phyloP scores from a whole-genome alignment of 164 flowering plant genomes.

The Piper betle region DNA sequence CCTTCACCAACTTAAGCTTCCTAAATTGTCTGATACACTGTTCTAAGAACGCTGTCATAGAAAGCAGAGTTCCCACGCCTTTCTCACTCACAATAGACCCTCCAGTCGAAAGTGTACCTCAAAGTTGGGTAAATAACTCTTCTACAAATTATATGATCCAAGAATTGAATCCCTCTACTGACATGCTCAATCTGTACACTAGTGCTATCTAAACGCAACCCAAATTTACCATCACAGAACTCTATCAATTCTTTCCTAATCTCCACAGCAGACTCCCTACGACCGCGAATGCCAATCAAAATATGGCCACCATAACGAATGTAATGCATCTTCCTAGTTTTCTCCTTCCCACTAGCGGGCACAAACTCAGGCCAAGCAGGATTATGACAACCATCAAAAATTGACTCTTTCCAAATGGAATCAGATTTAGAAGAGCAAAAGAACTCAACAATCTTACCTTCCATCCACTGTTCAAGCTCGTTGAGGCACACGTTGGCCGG shows the following conservation, averaged over 20 bases:
- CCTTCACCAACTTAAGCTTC: conserved; percentile 66
- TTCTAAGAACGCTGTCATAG: conserved; percentile 79
- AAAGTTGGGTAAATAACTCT: conserved; percentile 80
- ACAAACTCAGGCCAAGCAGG: conserved; percentile 99
- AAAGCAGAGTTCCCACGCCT: conserved; percentile 91
- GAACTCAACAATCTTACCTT: conserved; percentile 51
- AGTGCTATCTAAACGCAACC: conserved; percentile 59
- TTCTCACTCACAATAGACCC: conserved; percentile 70
- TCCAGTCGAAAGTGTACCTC: conserved; percentile 57
- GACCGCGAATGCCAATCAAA: conserved; percentile 83
- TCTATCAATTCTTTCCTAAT: conserved; percentile 48
- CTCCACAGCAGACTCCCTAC: conserved; percentile 69
- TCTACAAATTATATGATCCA: conserved; percentile 82
- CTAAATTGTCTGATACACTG: conserved; percentile 81
- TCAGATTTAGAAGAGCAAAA: conserved; percentile 59
- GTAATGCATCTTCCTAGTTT: conserved; percentile 85
- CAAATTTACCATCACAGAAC: conserved; percentile 47
- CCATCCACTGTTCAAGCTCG: conserved; percentile 80
- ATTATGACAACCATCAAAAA: conserved; percentile 69
- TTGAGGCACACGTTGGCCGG: conserved; percentile 74
- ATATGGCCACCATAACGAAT: conserved; percentile 82
- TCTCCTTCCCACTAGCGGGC: conserved; percentile 72
- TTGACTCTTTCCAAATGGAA: conserved; percentile 70
- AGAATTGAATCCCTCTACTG: conserved; percentile 66
- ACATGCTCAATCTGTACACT: conserved; percentile 78